Conservation (phyloP, 768 basidiomycete genomes). For the Psilocybe cubensis region DNA sequence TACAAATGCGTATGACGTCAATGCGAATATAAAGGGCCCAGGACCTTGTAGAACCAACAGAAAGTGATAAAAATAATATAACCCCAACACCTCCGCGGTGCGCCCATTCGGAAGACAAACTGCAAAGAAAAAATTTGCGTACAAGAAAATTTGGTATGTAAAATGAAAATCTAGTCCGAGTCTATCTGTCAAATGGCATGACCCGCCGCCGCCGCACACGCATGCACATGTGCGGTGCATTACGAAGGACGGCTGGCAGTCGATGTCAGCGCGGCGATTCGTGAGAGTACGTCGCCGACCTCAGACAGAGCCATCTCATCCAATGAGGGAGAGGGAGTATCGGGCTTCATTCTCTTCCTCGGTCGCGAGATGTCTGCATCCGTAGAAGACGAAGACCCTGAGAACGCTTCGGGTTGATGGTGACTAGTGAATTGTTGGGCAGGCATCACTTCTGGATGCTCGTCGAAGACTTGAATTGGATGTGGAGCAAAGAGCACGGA, state of each 20-base stretch:
- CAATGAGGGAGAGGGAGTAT: background rate
- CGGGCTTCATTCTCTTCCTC: slow-evolving; percentile 11
- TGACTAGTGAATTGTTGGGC: background rate
- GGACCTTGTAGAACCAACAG: background rate
- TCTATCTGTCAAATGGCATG: no score
- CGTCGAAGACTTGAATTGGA: slow-evolving; percentile 9
- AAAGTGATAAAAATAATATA: background rate
- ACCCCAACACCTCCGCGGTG: background rate
- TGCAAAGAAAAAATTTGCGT: background rate
- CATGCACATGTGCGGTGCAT: background rate
- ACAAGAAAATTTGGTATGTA: background rate
- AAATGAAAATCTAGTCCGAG: background rate
- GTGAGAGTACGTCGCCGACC: background rate
- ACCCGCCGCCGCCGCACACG: no score
- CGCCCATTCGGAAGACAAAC: background rate
- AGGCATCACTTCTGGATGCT: background rate
- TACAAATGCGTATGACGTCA: background rate
- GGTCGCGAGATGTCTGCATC: background rate
- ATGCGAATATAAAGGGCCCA: background rate
- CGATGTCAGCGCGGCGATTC: background rate
- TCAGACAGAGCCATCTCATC: background rate
- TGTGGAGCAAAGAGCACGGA: slow-evolving; percentile 19
- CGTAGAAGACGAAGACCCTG: background rate
- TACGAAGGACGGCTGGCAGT: background rate
- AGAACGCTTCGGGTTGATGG: background rate